Evolutionary conservation across 805 yeast genomes (phyloP), one percentile per base, ranked within the genome.

Genomic region (Ogataea wickerhamii): DNA sequence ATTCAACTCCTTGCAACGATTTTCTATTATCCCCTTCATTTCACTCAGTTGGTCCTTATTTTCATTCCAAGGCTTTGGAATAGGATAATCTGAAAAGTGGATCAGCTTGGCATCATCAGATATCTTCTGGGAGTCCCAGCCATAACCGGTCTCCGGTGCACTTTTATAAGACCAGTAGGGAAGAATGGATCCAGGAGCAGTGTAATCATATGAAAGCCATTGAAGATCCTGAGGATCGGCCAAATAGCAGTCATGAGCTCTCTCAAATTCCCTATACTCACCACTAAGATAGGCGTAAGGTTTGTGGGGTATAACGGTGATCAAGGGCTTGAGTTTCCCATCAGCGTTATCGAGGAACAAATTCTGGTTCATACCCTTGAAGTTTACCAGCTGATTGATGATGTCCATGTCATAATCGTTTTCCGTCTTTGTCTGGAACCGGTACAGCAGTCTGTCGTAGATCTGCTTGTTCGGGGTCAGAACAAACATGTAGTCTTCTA

Each of bases 51-150:
- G n/a, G 8, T 27, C 30, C 14, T 27, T 8, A 27, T 13, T 13
- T 27, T 10, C 26, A 30, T 53, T 52, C 87, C 87, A 80, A 4
- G 87, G 87, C 50, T 82, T 81, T 0, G 79, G 76, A 5, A 79
- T 55, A 4, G 87, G 87, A 23, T 70, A 68, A 51, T 81, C 87
- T 2, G 83, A 74, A 55, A 75, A 81, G 55, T 81, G 87, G 18
- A 79, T 53, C 38, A 76, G 63, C 49, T 69, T 42, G 4, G 70
- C 54, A 5, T 61, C 51, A 4, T 49, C 42, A 4, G 60, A 40
- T 12, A 55, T 49, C 11, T 47, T 24, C 4, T 28, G 18, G 3
- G 68, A 51, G 19, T 58, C 44, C 75, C 76, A 70, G 3, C 58
- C 55, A 32, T 51, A 58, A 3, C 38, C 23, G 23, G 34, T 23